phyloP scores from a whole-genome alignment of 192 early-diverging fungal species.

The Backusella mclennaniae region DNA sequence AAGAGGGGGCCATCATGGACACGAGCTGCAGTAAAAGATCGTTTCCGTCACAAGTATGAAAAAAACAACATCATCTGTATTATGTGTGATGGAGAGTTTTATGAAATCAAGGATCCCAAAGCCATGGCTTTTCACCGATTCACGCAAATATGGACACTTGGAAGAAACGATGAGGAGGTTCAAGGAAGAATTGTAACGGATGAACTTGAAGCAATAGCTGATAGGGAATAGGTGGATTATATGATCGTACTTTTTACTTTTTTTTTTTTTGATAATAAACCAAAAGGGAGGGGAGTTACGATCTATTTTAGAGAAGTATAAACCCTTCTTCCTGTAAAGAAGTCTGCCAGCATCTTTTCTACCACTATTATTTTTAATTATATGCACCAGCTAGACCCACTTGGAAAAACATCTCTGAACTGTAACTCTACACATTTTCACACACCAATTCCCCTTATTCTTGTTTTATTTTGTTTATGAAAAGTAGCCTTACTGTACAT shows the following conservation, averaged over 20 bases:
- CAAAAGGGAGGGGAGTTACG: background rate
- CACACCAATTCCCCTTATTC: too few species aligned
- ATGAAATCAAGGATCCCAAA: slow-evolving; percentile 61
- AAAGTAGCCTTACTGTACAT: too few species aligned
- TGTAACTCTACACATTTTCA: background rate
- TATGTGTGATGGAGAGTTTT: slow-evolving; percentile 82
- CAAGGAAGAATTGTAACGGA: slow-evolving; percentile 27
- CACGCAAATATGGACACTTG: slow-evolving; percentile 65
- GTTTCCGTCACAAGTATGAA: slow-evolving; percentile 16
- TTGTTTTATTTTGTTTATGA: background rate
- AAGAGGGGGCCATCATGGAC: slow-evolving; percentile 18
- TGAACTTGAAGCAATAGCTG: slow-evolving; percentile 12
- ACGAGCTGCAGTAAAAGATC: slow-evolving; percentile 21
- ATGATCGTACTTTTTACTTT: too few species aligned
- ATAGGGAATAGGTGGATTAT: background rate
- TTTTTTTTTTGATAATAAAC: background rate
- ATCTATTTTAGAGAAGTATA: background rate
- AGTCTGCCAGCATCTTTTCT: background rate
- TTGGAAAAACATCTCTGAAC: background rate
- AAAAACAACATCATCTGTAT: slow-evolving; percentile 53
- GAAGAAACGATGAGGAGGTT: slow-evolving; percentile 25
- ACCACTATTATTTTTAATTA: background rate
- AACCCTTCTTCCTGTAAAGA: background rate
- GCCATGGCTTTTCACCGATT: slow-evolving; percentile 62
- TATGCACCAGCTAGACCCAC: background rate